Base-by-base conservation (phyloP, 148 eudicot genomes). In the Talinum fruticosum region DNA sequence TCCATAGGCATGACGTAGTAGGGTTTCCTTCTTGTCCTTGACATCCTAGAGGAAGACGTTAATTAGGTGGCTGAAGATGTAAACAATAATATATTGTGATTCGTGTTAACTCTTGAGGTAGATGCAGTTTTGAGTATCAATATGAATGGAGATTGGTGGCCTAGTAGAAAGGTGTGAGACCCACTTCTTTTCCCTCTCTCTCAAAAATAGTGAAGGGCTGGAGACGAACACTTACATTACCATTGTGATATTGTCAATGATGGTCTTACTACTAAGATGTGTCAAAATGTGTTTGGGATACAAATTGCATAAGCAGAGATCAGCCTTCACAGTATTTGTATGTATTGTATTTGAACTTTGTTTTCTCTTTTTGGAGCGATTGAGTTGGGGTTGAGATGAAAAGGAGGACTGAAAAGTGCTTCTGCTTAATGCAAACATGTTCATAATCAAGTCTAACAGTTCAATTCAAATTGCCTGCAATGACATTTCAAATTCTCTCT, bases 1-100 rank as follows among this genome's bases (percentile, higher is more conserved):
- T 75, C 98, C 98, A 75, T 89, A 92, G 41, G 89, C 87, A 62
- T 84, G 91, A 23, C 96, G 87, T 29, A 95, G 87, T 76, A 95
- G 49, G 75, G 83, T 86, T 70, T 91, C 96, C 71, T 88, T 91
- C 76, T 92, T 92, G 73, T 92, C 87, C 65, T 79, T 80, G 66
- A 67, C 76, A 38, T 84, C 92, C 97, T 94, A 78, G 14, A 66
- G 69, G 53, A 57, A 78, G 34, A 47, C 77, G 73, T 70, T 75
- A 29, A 75, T 79, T 62, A 73, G 74, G 61, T 45, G 7, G 69
- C 70, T 69, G 19, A 72, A 67, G 28, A n/a, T 45, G 47, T 51
- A 66, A 23, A 54, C n/a, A n/a, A n/a, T n/a, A n/a, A 26, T 10
- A 12, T 57, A 23, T 12, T 49, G 37, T 47, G 45, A 45, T 34